phyloP scores from a whole-genome alignment of 176 grass and related monocot genomes.

The Puccinellia tenuiflora region DNA sequence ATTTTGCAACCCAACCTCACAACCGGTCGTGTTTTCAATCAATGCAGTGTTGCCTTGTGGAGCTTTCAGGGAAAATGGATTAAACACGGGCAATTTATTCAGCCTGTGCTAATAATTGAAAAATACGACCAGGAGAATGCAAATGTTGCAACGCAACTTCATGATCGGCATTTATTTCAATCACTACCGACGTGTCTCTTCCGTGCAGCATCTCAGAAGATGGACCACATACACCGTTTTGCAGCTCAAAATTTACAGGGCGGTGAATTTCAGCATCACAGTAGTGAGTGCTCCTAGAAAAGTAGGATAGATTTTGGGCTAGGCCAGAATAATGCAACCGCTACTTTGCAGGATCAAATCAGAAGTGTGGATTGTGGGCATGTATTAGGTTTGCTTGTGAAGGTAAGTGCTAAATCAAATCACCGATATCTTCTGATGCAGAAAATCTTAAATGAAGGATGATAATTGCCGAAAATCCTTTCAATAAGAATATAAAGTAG shows the following conservation, averaged over 20 bases:
- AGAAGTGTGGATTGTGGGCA: not conserved
- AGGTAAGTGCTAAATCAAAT: not conserved
- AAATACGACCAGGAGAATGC: not conserved
- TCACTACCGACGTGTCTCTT: not conserved
- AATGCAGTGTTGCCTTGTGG: not conserved
- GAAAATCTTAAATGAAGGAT: conserved; percentile 11
- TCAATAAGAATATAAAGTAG: conserved; percentile 1
- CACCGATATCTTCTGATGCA: not conserved
- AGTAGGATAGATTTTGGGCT: not conserved
- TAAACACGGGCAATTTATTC: not conserved
- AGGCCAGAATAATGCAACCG: not conserved
- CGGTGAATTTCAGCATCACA: not conserved
- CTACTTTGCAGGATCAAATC: not conserved
- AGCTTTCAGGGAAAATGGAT: not conserved
- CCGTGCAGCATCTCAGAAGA: not conserved
- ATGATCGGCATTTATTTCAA: not conserved
- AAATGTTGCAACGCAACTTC: not conserved
- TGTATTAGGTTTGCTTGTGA: not conserved
- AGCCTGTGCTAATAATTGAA: not conserved
- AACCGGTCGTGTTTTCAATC: not conserved
- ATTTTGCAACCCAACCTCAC: not conserved
- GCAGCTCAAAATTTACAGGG: not conserved
- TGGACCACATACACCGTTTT: not conserved
- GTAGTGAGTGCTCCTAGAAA: not conserved
- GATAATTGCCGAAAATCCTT: conserved; percentile 3